Percentiles rank a stretch among this genome's conserved stretches.
These are phyloP conservation scores for Nemania sp. DNA, from an alignment of 2,329 filamentous ascomycete species.

Conservation along the genomic window DNA sequence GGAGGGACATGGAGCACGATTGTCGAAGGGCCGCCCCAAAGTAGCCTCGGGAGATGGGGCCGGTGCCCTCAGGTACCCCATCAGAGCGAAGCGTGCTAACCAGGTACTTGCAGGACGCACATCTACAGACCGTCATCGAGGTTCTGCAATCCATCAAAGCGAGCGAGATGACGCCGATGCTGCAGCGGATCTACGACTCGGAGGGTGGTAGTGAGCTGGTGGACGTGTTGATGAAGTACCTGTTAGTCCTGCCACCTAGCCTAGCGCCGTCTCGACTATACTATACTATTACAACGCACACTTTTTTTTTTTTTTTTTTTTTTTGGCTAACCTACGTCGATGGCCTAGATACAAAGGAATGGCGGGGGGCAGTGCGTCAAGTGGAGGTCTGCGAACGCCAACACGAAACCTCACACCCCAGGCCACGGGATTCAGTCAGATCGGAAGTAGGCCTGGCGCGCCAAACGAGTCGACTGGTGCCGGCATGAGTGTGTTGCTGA, in stretches of 20 bases:
- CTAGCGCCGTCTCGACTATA: neutral
- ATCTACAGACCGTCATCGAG: constrained; percentile 89
- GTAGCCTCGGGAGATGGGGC: constrained; percentile 30
- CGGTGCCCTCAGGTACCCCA: constrained; percentile 34
- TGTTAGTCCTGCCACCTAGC: constrained; percentile 69
- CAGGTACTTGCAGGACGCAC: constrained; percentile 73
- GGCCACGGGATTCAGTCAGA: constrained; percentile 88
- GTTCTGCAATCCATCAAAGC: constrained; percentile 96
- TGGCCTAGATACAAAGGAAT: constrained; percentile 86
- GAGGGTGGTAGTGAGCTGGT: constrained; percentile 85
- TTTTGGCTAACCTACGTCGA: constrained; percentile 38
- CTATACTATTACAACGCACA: constrained; percentile 17
- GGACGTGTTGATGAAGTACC: constrained; percentile 97
- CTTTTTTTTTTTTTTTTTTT: too few species aligned
- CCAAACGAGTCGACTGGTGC: constrained; percentile 78
- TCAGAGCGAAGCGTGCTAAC: constrained; percentile 24
- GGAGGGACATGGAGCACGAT: constrained; percentile 14
- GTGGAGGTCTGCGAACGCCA: constrained; percentile 56
- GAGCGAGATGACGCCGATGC: constrained; percentile 90
- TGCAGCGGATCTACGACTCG: constrained; percentile 82
- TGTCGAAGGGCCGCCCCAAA: constrained; percentile 24
- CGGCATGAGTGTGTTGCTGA: constrained; percentile 95
- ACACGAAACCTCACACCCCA: constrained; percentile 75
- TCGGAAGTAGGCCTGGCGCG: constrained; percentile 66
- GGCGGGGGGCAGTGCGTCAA: constrained; percentile 61